phyloP scores from a whole-genome alignment of 805 yeast species.

The Limtongia smithiae region DNA sequence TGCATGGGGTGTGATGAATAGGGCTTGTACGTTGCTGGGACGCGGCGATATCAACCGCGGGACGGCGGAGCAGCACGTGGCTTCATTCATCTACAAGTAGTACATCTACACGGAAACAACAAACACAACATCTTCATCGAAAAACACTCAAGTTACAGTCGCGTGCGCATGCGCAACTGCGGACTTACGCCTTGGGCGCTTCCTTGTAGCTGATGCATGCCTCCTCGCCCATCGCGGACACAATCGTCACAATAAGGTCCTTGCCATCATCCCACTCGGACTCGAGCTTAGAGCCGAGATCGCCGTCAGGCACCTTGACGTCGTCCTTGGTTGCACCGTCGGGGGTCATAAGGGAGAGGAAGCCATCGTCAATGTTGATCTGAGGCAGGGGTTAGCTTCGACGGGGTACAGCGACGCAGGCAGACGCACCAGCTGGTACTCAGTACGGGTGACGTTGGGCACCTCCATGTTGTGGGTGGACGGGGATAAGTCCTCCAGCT shows the following conservation, averaged over 20 bases:
- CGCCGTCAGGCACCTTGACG: slow-evolving; percentile 97
- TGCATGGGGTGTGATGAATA: too few relatives aligned
- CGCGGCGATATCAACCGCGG: too few relatives aligned
- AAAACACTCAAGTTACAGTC: too few relatives aligned
- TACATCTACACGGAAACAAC: too few relatives aligned
- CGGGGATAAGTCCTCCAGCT: slow-evolving; percentile 99
- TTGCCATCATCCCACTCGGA: slow-evolving; percentile 95
- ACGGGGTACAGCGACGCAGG: neutral
- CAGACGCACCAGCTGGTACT: slow-evolving; percentile 62
- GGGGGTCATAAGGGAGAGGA: slow-evolving; percentile 89
- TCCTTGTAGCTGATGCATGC: slow-evolving; percentile 98
- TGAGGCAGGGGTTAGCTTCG: slow-evolving; percentile 30
- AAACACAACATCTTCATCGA: too few relatives aligned
- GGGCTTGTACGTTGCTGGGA: too few relatives aligned
- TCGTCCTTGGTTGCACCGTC: slow-evolving; percentile 99
- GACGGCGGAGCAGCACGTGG: too few relatives aligned
- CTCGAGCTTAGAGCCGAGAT: slow-evolving; percentile 90
- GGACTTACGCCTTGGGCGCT: slow-evolving; percentile 67
- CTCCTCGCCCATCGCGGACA: slow-evolving; percentile 99
- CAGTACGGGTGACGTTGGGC: slow-evolving; percentile 94
- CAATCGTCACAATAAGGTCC: slow-evolving; percentile 94
- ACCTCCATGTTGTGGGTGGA: slow-evolving; percentile 99
- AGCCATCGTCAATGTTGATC: slow-evolving; percentile 98
- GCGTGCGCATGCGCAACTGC: slow-evolving; percentile 20
- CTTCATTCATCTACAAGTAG: too few relatives aligned